Percentiles rank a stretch among this genome's conserved stretches.
Conservation (phyloP, 208 protist species). For the Trypanosoma melophagium region DNA sequence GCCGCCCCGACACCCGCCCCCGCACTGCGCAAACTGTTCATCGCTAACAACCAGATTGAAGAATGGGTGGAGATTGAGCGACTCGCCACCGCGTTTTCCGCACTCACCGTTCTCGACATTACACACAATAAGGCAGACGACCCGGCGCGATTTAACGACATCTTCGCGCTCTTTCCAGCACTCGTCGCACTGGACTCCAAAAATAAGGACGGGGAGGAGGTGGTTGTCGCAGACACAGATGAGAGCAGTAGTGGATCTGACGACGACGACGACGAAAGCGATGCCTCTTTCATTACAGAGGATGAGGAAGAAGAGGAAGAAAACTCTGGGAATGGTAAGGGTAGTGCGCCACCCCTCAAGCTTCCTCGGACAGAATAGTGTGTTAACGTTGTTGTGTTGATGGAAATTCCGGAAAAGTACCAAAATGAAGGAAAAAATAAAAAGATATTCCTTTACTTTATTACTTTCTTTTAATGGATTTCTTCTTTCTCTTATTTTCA, state of each 20-base stretch:
- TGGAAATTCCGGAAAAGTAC: background rate
- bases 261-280: slow-evolving; percentile 27
- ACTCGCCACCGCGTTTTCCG: slow-evolving; percentile 51
- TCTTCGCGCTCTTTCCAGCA: slow-evolving; percentile 60
- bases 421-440: background rate
- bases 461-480: background rate
- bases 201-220: slow-evolving; percentile 50
- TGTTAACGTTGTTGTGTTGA: background rate
- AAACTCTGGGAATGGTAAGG: slow-evolving; percentile 18
- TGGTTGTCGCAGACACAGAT: slow-evolving; percentile 40
- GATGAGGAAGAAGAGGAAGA: slow-evolving; percentile 11
- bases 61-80: slow-evolving; percentile 51
- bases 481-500: background rate
- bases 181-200: slow-evolving; percentile 56
- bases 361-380: background rate
- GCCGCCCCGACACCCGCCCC: slow-evolving; percentile 25
- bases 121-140: slow-evolving; percentile 60
- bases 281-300: slow-evolving; percentile 10
- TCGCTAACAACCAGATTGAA: slow-evolving; percentile 70
- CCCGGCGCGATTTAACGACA: slow-evolving; percentile 33
- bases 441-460: background rate
- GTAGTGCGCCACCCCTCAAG: no score
- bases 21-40: slow-evolving; percentile 47
- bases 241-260: slow-evolving; percentile 30
- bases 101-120: slow-evolving; percentile 68